Percentiles rank a stretch among this genome's conserved stretches.
Evolutionary conservation across 2,329 filamentous ascomycete species (phyloP).

Genomic region (Scedosporium dehoogii): DNA sequence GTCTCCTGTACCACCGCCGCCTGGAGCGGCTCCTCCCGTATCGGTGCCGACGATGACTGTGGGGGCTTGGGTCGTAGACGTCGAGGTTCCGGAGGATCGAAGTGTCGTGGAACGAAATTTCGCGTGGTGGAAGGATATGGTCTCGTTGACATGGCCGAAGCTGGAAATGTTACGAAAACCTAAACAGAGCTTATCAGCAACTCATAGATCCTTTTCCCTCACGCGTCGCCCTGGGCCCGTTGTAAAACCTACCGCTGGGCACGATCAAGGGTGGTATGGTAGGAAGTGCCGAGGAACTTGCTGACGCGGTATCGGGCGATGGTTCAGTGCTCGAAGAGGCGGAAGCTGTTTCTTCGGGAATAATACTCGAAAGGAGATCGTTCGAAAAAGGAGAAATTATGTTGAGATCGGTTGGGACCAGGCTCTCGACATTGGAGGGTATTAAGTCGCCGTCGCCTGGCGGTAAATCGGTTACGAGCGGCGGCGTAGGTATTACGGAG

Average conservation of each 20-base stretch:
- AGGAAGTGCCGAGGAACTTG: neutral
- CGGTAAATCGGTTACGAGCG: neutral
- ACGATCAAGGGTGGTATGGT: neutral
- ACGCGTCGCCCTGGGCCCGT: neutral
- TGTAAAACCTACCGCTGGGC: neutral
- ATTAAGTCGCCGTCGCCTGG: neutral
- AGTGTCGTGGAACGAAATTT: neutral
- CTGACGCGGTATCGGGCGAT: neutral
- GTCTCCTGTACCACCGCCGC: conserved; percentile 12
- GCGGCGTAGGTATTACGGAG: neutral
- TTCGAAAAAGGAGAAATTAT: neutral
- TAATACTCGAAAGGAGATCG: neutral
- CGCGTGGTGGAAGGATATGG: neutral
- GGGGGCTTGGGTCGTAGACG: conserved; percentile 6
- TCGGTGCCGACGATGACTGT: conserved; percentile 13
- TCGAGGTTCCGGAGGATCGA: neutral
- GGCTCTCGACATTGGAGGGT: neutral
- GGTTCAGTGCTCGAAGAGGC: no score
- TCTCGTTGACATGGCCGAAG: neutral
- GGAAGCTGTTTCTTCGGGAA: neutral
- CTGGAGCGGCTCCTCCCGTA: conserved; percentile 12
- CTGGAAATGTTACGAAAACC: neutral
- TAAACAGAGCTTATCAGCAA: neutral
- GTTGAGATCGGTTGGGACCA: neutral
- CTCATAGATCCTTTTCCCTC: neutral